phyloP scores from a whole-genome alignment of 2,329 filamentous ascomycete genomes.

The Rutstroemia sp. region DNA sequence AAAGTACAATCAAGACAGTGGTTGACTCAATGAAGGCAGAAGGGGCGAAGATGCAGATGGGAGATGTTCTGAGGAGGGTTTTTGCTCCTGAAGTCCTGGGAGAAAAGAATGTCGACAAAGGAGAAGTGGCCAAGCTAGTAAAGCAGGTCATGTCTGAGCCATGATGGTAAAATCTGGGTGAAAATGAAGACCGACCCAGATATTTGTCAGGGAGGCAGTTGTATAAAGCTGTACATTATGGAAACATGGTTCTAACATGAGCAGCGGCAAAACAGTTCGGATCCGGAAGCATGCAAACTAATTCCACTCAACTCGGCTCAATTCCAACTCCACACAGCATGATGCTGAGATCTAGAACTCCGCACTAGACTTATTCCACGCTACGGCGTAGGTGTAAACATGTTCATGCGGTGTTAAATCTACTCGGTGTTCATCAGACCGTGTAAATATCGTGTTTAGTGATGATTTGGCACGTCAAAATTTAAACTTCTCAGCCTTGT shows the following conservation, averaged over 20 bases:
- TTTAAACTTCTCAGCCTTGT: constrained; percentile 1
- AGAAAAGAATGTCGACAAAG: constrained; percentile 58
- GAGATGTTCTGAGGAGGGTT: constrained; percentile 57
- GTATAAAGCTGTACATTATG: not conserved
- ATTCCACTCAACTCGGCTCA: not conserved
- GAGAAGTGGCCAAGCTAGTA: constrained; percentile 52
- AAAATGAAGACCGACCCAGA: too few species aligned
- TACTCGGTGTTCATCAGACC: too few species aligned
- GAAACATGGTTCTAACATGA: too few species aligned
- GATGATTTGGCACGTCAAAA: not conserved
- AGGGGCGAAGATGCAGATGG: constrained; percentile 42
- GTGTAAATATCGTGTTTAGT: not conserved
- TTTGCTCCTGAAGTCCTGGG: constrained; percentile 46
- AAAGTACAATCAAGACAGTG: constrained; percentile 42
- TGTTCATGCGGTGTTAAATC: too few species aligned
- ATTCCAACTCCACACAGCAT: not conserved
- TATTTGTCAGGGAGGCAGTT: not conserved
- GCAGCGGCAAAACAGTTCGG: too few species aligned
- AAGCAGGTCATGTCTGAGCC: constrained; percentile 38
- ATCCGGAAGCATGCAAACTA: not conserved
- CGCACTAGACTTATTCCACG: too few species aligned
- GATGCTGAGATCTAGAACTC: not conserved
- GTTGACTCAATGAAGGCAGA: constrained; percentile 43
- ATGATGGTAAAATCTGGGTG: not conserved
- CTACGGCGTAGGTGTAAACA: too few species aligned